These are phyloP conservation scores for Pythium aristosporum DNA, from an alignment of 352 stramenopile genomes.

Conservation along the genomic window DNA sequence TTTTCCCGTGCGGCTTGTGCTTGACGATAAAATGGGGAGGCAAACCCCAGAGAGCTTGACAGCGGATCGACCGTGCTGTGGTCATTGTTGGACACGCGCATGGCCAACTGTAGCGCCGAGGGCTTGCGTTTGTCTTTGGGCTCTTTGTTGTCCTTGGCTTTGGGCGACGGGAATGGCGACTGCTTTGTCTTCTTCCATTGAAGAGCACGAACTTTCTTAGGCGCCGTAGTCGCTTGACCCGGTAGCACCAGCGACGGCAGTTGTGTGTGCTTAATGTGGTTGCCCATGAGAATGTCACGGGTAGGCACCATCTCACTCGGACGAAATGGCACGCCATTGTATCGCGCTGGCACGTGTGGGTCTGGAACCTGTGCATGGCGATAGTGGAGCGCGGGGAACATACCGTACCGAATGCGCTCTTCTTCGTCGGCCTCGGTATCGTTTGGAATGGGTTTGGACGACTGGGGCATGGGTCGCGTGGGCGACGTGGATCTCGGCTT, in stretches of 20 bases:
- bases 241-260: conserved; percentile 38
- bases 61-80: conserved; percentile 20
- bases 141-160: conserved; percentile 7
- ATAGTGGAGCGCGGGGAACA: conserved; percentile 23
- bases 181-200: not conserved
- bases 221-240: not conserved
- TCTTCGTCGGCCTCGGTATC: conserved; percentile 23
- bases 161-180: conserved; percentile 1
- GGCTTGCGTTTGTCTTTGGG: conserved; percentile 10
- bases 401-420: conserved; percentile 18
- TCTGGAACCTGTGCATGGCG: conserved; percentile 25
- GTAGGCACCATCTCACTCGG: conserved; percentile 55
- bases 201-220: not conserved
- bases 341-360: conserved; percentile 54
- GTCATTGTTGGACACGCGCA: conserved; percentile 18
- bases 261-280: conserved; percentile 50
- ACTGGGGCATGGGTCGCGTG: conserved; percentile 19
- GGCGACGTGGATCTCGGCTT: conserved; percentile 20
- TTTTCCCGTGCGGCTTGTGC: not conserved
- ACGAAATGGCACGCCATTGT: conserved; percentile 63
- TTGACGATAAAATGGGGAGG: conserved; percentile 24
- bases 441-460: conserved; percentile 20
- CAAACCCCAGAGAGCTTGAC: conserved; percentile 27
- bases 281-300: conserved; percentile 47
- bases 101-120: conserved; percentile 9